Conservation (phyloP, 345 rosid genomes). For the Reutealis trisperma region DNA sequence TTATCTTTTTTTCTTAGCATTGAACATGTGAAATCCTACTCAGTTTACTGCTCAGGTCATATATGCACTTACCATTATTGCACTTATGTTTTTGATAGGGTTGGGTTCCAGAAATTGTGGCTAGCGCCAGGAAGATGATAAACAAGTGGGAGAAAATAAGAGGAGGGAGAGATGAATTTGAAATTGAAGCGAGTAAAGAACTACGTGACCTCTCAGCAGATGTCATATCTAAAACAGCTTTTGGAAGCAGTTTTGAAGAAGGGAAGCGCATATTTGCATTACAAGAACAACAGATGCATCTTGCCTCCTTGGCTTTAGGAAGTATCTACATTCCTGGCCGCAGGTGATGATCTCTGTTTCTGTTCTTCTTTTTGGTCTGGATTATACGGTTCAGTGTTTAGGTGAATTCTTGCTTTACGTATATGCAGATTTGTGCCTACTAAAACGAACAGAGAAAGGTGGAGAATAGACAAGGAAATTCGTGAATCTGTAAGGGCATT, state of each 20-base stretch:
- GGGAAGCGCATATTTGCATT: slow-evolving; percentile 44
- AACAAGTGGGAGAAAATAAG: slow-evolving; percentile 39
- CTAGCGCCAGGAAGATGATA: slow-evolving; percentile 35
- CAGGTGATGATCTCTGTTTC: slow-evolving; percentile 26
- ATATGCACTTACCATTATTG: neutral
- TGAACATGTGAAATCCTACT: too few species aligned
- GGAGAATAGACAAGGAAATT: slow-evolving; percentile 62
- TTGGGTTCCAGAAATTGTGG: slow-evolving; percentile 30
- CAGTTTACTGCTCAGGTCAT: too few species aligned
- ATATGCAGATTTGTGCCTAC: slow-evolving; percentile 63
- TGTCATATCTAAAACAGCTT: slow-evolving; percentile 48
- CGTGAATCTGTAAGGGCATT: slow-evolving; percentile 49
- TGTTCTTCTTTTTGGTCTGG: too few species aligned
- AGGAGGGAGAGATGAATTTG: slow-evolving; percentile 13
- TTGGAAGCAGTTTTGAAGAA: slow-evolving; percentile 45
- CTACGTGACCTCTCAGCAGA: slow-evolving; percentile 38
- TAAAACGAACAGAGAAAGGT: slow-evolving; percentile 61
- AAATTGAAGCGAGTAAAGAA: slow-evolving; percentile 11
- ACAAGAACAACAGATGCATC: slow-evolving; percentile 41
- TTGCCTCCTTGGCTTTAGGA: slow-evolving; percentile 31
- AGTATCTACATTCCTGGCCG: slow-evolving; percentile 37
- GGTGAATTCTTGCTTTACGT: too few species aligned
- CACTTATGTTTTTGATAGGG: slow-evolving; percentile 14
- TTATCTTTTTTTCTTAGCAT: too few species aligned
- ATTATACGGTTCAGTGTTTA: too few species aligned